Conservation (phyloP, 139 green algal species). For the Haematococcus lacustris region DNA sequence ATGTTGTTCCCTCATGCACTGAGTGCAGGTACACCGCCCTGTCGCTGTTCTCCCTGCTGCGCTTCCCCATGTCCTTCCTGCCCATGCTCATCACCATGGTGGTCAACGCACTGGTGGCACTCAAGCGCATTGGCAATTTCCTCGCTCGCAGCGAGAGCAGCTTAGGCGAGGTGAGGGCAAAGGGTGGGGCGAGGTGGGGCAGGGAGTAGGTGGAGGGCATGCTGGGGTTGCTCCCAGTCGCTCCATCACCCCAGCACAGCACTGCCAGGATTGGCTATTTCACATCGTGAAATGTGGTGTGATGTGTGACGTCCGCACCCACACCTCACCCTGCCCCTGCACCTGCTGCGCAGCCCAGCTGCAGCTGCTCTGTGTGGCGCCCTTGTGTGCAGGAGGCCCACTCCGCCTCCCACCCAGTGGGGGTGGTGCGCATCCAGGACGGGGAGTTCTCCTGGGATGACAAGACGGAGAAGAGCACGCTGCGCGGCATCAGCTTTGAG, state of each 20-base stretch:
- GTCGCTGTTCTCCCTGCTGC: constrained; percentile 86
- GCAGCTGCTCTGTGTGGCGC: no score
- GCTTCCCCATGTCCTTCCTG: constrained; percentile 87
- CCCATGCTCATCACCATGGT: constrained; percentile 57
- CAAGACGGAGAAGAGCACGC: constrained; percentile 10
- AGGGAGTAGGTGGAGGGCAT: no score
- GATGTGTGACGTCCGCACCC: no score
- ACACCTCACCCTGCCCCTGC: no score
- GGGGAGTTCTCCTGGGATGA: constrained; percentile 41
- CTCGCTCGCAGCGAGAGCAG: constrained; percentile 32
- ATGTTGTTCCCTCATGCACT: no score
- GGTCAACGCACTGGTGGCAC: constrained; percentile 51
- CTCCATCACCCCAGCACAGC: no score
- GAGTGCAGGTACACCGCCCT: constrained; percentile 75
- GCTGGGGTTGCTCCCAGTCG: no score
- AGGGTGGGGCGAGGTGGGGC: no score
- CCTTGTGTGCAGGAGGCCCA: no score
- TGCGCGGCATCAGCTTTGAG: constrained; percentile 56
- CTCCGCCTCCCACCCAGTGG: not conserved
- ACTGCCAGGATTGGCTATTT: no score
- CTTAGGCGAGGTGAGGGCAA: constrained; percentile 8
- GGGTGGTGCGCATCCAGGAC: constrained; percentile 7
- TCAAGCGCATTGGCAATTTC: constrained; percentile 52
- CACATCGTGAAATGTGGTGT: no score
- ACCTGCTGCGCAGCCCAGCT: no score